Evolutionary conservation across 257 asterid genomes (phyloP), one percentile per base, ranked within the genome.

Genomic region (Solanum bukasovii): DNA sequence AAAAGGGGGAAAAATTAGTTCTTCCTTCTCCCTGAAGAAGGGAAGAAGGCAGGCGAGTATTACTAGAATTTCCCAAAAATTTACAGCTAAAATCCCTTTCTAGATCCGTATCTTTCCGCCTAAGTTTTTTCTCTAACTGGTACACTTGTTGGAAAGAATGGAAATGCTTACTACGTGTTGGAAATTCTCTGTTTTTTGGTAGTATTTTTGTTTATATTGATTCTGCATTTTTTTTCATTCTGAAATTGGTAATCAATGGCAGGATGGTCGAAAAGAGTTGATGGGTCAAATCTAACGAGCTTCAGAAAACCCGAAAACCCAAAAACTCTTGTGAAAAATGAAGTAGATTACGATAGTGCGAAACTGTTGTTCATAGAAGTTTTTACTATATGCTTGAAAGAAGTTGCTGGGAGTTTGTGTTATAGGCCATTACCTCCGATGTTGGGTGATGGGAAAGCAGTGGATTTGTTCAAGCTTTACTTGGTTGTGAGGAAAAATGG

Each of bases 381-480:
- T 88, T 61, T 94, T 7, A 68, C 63, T 87, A 81, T 84, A 71
- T 92, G 91, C 14, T 49, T 91, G 71, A 85, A 89, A 52, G 87
- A 92, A 75, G 73, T 87, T 49, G 44, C 46, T 65, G 92, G 96
- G 23, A 5, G 21, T 75, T 89, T 87, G 31, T 87, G 88, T 65
- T 79, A 87, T 86, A 88, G 96, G 90, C 96, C 93, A 9, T 73
- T 93, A 90, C 95, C 96, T 6, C 94, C 95, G 35, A 87, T 92
- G 91, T 46, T 94, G 35, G 94, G 94, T 38, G 87, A 91, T 87
- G 98, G 94, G 79, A 84, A 90, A 86, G 52, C 87, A 13, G 93
- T 96, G 84, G 96, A 95, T 94, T 88, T 93, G 91, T 87, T 92
- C 59, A 91, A 91, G 84, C 93, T 96, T 52, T 91, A 90, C 78